Conservation (phyloP, 352 stramenopile genomes). For the Phytophthora fragariaefolia region DNA sequence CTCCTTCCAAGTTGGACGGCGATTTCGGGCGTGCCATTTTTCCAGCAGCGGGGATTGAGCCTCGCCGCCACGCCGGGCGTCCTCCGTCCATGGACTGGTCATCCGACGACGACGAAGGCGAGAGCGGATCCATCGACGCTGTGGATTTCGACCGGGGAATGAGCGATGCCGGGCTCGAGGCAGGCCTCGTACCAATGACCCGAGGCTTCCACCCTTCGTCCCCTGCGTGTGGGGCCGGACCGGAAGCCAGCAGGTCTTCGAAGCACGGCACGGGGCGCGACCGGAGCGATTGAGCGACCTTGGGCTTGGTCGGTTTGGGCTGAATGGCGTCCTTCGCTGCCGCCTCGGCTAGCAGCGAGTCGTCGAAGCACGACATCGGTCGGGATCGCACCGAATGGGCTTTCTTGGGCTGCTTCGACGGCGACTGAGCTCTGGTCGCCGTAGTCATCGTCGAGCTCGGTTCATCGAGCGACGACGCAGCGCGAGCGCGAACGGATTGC, state of each 20-base stretch:
- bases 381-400: constrained; percentile 21
- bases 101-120: constrained; percentile 21
- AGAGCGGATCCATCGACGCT: constrained; percentile 1
- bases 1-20: constrained; percentile 11
- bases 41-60: constrained; percentile 4
- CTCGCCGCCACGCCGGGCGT: constrained; percentile 4
- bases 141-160: constrained; percentile 11
- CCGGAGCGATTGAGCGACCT: constrained; percentile 20
- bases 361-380: constrained; percentile 26
- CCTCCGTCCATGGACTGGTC: constrained; percentile 13
- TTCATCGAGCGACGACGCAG: constrained; percentile 20
- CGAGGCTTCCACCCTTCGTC: constrained; percentile 30
- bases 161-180: constrained; percentile 13
- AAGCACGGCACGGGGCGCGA: constrained; percentile 24
- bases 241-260: constrained; percentile 25
- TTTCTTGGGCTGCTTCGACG: constrained; percentile 14
- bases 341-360: constrained; percentile 25
- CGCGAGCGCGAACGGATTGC: constrained; percentile 11
- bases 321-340: constrained; percentile 7
- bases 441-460: not conserved
- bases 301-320: constrained; percentile 1
- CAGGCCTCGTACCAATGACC: constrained; percentile 15
- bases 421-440: not conserved
- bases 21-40: constrained; percentile 21
- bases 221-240: constrained; percentile 4